phyloP scores from a whole-genome alignment of 2,329 filamentous ascomycete genomes.

The Cladobotryum protrusum region DNA sequence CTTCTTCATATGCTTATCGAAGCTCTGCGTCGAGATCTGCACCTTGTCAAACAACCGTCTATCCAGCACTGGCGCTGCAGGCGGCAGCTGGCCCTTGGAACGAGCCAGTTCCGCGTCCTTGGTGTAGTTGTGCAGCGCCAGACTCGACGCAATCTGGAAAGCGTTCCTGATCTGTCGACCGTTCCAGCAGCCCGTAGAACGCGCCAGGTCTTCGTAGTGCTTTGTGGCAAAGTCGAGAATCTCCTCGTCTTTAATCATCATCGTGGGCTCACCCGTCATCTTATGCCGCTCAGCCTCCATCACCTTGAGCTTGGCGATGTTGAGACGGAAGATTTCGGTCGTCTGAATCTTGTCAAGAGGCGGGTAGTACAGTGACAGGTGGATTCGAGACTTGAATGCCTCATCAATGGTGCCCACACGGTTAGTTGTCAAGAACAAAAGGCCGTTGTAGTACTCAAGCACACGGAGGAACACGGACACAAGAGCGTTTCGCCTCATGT shows the following conservation, averaged over 20 bases:
- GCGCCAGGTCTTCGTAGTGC: slow-evolving; percentile 26
- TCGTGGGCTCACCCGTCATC: slow-evolving; percentile 29
- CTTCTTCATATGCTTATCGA: slow-evolving; percentile 37
- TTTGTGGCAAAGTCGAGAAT: slow-evolving; percentile 30
- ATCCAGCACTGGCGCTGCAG: slow-evolving; percentile 32
- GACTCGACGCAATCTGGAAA: slow-evolving; percentile 30
- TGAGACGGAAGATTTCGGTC: slow-evolving; percentile 35
- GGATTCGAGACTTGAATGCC: slow-evolving; percentile 44
- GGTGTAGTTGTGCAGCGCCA: slow-evolving; percentile 33
- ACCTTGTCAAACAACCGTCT: slow-evolving; percentile 34
- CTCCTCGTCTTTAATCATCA: slow-evolving; percentile 29
- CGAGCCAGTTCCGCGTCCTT: slow-evolving; percentile 24
- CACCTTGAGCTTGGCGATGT: slow-evolving; percentile 31
- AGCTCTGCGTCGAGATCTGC: slow-evolving; percentile 37
- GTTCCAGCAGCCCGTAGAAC: slow-evolving; percentile 28
- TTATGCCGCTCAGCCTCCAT: slow-evolving; percentile 30
- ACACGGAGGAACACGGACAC: slow-evolving; percentile 40
- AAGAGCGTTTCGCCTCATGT: slow-evolving; percentile 30
- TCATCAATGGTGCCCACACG: slow-evolving; percentile 42
- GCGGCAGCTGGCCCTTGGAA: slow-evolving; percentile 26
- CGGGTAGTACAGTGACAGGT: slow-evolving; percentile 38
- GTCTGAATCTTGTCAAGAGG: slow-evolving; percentile 33
- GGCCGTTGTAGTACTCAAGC: slow-evolving; percentile 41
- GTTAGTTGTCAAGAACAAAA: slow-evolving; percentile 47
- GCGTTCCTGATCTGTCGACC: slow-evolving; percentile 34